These are phyloP conservation scores for Neopestalotiopsis sp. DNA, from an alignment of 2,329 filamentous ascomycete genomes.

Conservation along the genomic window DNA sequence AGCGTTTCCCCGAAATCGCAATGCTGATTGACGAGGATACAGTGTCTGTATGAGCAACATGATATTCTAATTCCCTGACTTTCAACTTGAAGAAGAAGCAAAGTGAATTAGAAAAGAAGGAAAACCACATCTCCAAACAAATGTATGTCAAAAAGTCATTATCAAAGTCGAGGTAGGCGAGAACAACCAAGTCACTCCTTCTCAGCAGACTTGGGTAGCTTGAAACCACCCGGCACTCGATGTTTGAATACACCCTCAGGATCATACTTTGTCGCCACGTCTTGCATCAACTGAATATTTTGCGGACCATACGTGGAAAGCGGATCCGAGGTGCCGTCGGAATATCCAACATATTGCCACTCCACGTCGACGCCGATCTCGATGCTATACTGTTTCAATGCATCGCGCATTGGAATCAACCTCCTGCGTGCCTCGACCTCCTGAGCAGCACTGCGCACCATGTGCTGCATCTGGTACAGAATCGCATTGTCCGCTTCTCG, in stretches of 20 bases:
- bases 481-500: constrained; percentile 36
- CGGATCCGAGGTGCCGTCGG: constrained; percentile 35
- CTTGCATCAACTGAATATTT: constrained; percentile 35
- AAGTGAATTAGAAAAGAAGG: too few species aligned
- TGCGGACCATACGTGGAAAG: constrained; percentile 38
- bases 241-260: constrained; percentile 41
- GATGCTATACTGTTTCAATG: constrained; percentile 28
- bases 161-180: too few species aligned
- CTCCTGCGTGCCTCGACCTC: constrained; percentile 34
- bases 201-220: constrained; percentile 28
- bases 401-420: constrained; percentile 33
- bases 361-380: constrained; percentile 25
- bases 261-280: constrained; percentile 41
- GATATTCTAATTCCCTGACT: too few species aligned
- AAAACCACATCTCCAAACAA: too few species aligned
- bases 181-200: too few species aligned
- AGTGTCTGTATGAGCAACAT: not conserved
- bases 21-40: constrained; percentile 30
- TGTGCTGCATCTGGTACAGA: constrained; percentile 35
- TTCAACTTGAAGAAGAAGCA: too few species aligned
- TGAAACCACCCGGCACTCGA: constrained; percentile 43
- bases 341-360: constrained; percentile 45
- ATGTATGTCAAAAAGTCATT: too few species aligned
- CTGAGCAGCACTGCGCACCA: constrained; percentile 35
- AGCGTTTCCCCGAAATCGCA: constrained; percentile 31